Percentiles rank a stretch among this genome's conserved stretches.
Evolutionary conservation across 2,329 filamentous ascomycete genomes (phyloP).

Genomic region (Fusarium sp.): DNA sequence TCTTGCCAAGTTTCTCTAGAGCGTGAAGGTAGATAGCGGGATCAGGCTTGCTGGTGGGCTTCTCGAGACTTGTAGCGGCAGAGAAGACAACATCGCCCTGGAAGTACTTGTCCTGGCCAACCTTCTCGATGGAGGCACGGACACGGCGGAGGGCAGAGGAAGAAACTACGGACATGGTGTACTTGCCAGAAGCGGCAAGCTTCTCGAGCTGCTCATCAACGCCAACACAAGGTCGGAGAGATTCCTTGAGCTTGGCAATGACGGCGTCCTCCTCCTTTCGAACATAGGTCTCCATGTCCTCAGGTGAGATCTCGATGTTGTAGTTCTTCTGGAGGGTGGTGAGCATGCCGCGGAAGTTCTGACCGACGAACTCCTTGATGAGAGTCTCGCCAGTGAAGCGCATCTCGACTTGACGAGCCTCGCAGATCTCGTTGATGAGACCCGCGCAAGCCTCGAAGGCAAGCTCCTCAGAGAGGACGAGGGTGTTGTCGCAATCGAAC

Average conservation of each 20-base stretch:
- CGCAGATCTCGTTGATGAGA: conserved; percentile 86
- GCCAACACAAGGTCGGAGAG: conserved; percentile 73
- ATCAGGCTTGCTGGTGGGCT: conserved; percentile 90
- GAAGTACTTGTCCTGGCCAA: conserved; percentile 84
- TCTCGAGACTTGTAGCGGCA: conserved; percentile 79
- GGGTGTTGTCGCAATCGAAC: conserved; percentile 89
- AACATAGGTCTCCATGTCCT: conserved; percentile 79
- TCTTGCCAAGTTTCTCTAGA: conserved; percentile 76
- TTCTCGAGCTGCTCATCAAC: conserved; percentile 73
- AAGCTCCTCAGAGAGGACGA: conserved; percentile 89
- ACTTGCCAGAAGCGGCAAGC: conserved; percentile 68
- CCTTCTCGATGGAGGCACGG: conserved; percentile 79
- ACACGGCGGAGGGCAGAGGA: conserved; percentile 83
- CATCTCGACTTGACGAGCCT: conserved; percentile 67
- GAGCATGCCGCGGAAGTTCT: conserved; percentile 96
- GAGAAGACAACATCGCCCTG: conserved; percentile 78
- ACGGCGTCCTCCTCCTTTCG: conserved; percentile 82
- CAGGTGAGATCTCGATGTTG: conserved; percentile 73
- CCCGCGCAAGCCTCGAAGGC: conserved; percentile 92
- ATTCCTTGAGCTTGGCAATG: conserved; percentile 78
- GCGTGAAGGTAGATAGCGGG: conserved; percentile 88
- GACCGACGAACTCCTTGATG: conserved; percentile 87
- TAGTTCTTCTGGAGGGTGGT: conserved; percentile 77
- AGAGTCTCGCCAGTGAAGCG: conserved; percentile 82
- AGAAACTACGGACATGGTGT: conserved; percentile 82